Evolutionary conservation across 2,329 filamentous ascomycete species (phyloP), one percentile per base, ranked within the genome.

Genomic region (Remersonia thermophila): DNA sequence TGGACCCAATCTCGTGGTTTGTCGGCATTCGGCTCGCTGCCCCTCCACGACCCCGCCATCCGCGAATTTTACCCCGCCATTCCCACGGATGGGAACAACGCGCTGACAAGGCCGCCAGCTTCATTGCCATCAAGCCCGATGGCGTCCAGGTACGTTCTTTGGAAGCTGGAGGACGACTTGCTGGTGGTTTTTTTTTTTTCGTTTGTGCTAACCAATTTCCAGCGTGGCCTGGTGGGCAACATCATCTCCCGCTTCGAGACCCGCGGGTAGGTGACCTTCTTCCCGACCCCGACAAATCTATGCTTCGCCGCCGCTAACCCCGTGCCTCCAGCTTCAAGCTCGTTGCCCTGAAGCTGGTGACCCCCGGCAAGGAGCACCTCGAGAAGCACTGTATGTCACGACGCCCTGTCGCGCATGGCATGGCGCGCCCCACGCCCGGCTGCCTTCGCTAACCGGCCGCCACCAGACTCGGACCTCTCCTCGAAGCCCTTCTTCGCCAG

Each of bases 51-150:
- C 47, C 47, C 42, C 37, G 42, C 40, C 43, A 36, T 43, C 30
- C 27, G 17, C 20, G 12, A 11, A 14, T 33, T 34, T 39, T 45
- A 43, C 45, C 41, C 41, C 44, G 42, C 42, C 38, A 38, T 45
- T 28, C 35, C 13, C 17, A n/a, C 25, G 28, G 35, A 15, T 27
- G 32, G 14, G n/a, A 14, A 46, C 30, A 49, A 35, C 16, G 18
- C 9, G 28, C 39, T 43, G 30, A 50, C 40, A 27, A 23, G 30
- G 8, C n/a, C 30, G 35, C 43, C 58, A 96, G 89, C 73, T 96
- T 96, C 83, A 96, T 96, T 77, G 91, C 91, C 63, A 85, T 98
- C 78, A 98, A 98, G 86, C 91, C 89, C 56, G 91, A 96, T 71
- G 91, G 91, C 66, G 91, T 96, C 70, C 91, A 95, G 80, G 86